Conservation (phyloP, 208 protist species). For the Porcisia hertigi region DNA sequence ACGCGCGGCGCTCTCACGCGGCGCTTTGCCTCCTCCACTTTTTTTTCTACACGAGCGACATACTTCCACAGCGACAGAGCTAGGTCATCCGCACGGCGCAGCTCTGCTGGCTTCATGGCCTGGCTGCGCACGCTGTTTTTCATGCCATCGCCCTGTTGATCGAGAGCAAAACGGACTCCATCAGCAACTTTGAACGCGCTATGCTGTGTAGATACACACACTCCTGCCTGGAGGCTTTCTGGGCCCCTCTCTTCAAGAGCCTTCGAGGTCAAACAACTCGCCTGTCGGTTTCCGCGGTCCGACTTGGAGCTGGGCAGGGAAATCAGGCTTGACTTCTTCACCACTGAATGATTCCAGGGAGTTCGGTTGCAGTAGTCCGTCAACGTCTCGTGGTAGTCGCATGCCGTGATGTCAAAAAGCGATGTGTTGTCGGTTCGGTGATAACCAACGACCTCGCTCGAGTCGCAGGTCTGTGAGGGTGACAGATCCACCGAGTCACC, state of each 20-base stretch:
- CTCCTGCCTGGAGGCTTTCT: too few species aligned
- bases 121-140: neutral
- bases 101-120: neutral
- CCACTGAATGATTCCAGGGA: neutral
- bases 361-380: neutral
- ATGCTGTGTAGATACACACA: neutral
- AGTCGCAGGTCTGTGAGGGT: neutral
- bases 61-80: constrained; percentile 14
- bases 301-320: neutral
- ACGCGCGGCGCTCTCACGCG: constrained; percentile 3
- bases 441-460: neutral
- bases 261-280: neutral
- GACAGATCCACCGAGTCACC: neutral
- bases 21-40: constrained; percentile 9
- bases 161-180: too few species aligned
- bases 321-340: too few species aligned
- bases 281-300: neutral
- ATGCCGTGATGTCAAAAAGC: neutral
- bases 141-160: neutral
- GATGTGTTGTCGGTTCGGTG: neutral
- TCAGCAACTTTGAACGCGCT: neutral
- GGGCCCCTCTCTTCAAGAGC: neutral
- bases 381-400: neutral
- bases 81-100: constrained; percentile 14
- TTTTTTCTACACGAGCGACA: neutral